phyloP scores from a whole-genome alignment of 106 monocot species.

The Dendrobium huoshanense region DNA sequence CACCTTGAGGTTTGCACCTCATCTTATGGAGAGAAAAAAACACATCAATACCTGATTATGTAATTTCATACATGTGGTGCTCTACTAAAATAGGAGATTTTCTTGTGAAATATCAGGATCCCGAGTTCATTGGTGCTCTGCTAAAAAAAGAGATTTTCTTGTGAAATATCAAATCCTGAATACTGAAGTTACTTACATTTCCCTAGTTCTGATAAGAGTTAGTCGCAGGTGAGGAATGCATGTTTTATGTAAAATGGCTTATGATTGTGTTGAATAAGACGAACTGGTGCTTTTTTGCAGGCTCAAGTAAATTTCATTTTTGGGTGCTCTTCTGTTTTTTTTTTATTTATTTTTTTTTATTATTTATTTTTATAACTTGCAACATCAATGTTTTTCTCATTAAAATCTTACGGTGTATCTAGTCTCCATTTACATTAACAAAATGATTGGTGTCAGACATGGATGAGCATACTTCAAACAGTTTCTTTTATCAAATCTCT shows the following conservation, averaged over 20 bases:
- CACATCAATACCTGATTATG: too few species aligned
- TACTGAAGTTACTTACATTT: background rate
- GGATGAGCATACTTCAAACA: background rate
- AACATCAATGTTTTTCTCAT: background rate
- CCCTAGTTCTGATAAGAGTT: background rate
- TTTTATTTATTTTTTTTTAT: background rate
- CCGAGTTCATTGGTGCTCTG: too few species aligned
- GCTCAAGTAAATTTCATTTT: background rate
- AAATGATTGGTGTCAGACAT: background rate
- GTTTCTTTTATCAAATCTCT: background rate
- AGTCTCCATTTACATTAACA: background rate
- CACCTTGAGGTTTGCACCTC: too few species aligned
- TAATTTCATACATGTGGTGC: too few species aligned
- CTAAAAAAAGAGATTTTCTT: background rate
- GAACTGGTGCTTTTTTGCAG: background rate
- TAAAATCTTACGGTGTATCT: background rate
- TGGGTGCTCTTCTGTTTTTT: background rate
- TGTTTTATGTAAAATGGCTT: background rate
- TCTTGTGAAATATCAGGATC: too few species aligned
- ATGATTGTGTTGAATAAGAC: background rate
- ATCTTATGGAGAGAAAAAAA: too few species aligned
- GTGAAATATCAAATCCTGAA: background rate
- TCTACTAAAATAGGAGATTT: background rate
- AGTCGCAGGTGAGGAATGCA: background rate
- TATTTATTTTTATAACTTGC: background rate